Evolutionary conservation across 345 rosid species (phyloP).

Genomic region (Salix udensis): DNA sequence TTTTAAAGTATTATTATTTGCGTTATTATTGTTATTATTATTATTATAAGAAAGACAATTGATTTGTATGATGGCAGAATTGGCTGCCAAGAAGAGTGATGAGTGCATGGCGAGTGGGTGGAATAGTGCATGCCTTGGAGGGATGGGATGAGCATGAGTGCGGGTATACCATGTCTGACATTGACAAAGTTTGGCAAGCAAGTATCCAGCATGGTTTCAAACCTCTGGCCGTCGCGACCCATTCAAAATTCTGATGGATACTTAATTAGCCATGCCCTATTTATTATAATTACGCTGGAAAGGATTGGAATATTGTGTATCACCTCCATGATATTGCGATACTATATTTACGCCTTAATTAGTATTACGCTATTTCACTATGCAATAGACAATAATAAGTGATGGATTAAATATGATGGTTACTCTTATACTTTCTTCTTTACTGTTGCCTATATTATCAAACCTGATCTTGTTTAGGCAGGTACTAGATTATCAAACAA

Average conservation of each 20-base stretch:
- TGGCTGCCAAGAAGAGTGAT: constrained; percentile 77
- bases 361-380: no score
- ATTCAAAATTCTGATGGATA: no score
- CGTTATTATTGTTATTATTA: background rate
- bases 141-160: constrained; percentile 62
- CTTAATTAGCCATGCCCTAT: no score
- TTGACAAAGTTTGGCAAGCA: constrained; percentile 53
- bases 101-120: constrained; percentile 68
- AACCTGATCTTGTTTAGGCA: no score
- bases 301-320: background rate
- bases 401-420: no score
- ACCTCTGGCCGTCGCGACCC: constrained; percentile 21
- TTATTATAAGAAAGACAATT: background rate
- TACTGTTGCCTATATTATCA: no score
- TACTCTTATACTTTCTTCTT: no score
- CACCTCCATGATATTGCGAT: no score
- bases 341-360: no score
- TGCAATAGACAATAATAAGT: no score
- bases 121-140: constrained; percentile 63
- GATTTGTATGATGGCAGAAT: constrained; percentile 30
- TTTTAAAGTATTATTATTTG: background rate
- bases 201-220: constrained; percentile 52
- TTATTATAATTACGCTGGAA: background rate
- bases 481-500: no score
- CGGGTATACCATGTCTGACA: constrained; percentile 35